These are phyloP conservation scores for Aspergillus saccharolyticus DNA, from an alignment of 495 filamentous ascomycete species.

Conservation along the genomic window DNA sequence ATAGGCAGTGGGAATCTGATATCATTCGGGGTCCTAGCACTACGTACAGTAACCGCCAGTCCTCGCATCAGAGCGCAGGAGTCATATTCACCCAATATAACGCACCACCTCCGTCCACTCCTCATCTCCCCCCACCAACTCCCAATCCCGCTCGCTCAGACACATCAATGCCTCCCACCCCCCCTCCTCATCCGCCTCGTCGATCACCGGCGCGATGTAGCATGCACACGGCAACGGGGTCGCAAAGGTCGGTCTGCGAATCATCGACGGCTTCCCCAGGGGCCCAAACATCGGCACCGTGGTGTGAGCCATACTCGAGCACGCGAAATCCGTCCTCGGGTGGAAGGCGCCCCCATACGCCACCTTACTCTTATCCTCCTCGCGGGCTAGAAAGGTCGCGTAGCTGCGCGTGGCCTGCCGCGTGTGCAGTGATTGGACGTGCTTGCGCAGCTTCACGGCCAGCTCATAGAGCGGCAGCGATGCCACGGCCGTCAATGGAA, in stretches of 20 bases:
- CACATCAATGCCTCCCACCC: constrained; percentile 22
- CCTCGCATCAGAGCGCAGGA: background rate
- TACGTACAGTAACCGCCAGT: background rate
- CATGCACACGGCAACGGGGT: constrained; percentile 12
- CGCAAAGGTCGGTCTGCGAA: constrained; percentile 24
- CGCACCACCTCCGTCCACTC: constrained; percentile 19
- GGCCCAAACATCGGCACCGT: constrained; percentile 21
- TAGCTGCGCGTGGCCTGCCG: constrained; percentile 32
- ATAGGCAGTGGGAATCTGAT: background rate
- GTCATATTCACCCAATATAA: constrained; percentile 3
- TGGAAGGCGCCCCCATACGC: constrained; percentile 31
- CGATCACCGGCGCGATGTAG: constrained; percentile 12
- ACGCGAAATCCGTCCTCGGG: constrained; percentile 28
- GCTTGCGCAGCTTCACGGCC: constrained; percentile 24
- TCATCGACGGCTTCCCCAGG: constrained; percentile 20
- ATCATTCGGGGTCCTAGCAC: background rate
- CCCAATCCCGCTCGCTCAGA: constrained; percentile 22
- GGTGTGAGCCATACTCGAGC: constrained; percentile 24
- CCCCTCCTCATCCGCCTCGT: constrained; percentile 7
- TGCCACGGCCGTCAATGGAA: constrained; percentile 20
- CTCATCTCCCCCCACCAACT: constrained; percentile 18
- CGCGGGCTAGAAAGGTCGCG: constrained; percentile 32
- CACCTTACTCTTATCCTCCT: constrained; percentile 32
- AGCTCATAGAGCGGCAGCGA: constrained; percentile 21
- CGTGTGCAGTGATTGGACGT: constrained; percentile 25